Percentiles rank a stretch among this genome's conserved stretches.
These are phyloP conservation scores for Lunularia cruciata DNA, from an alignment of 225 moss, liverwort and hornwort species.

Conservation along the genomic window DNA sequence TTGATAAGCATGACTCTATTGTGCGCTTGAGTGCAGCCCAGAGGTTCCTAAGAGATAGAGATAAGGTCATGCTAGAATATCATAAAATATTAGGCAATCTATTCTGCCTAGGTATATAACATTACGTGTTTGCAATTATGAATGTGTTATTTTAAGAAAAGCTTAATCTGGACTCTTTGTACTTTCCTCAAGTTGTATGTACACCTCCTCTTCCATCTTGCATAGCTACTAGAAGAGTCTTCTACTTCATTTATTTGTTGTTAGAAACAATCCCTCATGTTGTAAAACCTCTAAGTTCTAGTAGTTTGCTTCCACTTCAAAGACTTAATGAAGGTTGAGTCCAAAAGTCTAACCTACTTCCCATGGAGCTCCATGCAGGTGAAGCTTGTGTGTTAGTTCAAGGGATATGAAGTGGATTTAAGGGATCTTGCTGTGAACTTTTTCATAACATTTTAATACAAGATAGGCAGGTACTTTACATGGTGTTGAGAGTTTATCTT, in stretches of 20 bases:
- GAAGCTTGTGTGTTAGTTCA: conserved; percentile 97
- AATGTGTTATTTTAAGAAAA: no score
- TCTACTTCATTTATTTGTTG: no score
- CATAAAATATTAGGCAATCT: background rate
- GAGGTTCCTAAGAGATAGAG: conserved; percentile 82
- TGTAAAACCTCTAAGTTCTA: no score
- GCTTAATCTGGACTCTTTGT: no score
- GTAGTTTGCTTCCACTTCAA: no score
- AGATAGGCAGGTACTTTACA: conserved; percentile 62
- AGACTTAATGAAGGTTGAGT: no score
- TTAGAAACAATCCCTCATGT: no score
- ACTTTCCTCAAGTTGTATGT: no score
- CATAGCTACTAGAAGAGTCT: background rate
- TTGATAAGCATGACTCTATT: conserved; percentile 94
- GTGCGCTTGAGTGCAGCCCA: conserved; percentile 89
- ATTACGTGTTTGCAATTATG: no score
- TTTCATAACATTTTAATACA: conserved; percentile 75
- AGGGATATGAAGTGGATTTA: conserved; percentile 98
- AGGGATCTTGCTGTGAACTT: conserved; percentile 90
- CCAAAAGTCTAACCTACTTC: no score
- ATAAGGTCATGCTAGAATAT: conserved; percentile 55
- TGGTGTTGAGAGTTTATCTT: background rate
- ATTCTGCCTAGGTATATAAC: background rate
- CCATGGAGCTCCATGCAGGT: no score
- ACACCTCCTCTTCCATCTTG: no score